Conservation (phyloP, 164 flowering plant genomes). For the Annona cherimola region DNA sequence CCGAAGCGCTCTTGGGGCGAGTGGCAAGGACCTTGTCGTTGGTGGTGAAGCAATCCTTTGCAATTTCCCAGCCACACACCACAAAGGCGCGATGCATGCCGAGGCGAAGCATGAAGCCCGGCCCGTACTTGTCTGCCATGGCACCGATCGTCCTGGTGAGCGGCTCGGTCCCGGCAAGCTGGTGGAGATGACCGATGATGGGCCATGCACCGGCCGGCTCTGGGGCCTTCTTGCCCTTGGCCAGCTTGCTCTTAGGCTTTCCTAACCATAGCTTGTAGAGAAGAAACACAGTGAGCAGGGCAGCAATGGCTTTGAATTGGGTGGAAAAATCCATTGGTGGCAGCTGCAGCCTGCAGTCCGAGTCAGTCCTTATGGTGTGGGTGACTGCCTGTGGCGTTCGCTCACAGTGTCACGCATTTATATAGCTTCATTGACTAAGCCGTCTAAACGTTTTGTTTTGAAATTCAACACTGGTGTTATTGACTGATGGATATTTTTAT, state of each 20-base stretch:
- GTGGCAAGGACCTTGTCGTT: slow-evolving; percentile 13
- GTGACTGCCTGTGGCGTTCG: no score
- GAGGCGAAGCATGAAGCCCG: slow-evolving; percentile 14
- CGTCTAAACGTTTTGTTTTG: no score
- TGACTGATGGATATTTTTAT: no score
- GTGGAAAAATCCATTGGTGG: neutral
- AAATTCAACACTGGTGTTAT: no score
- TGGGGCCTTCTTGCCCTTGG: neutral
- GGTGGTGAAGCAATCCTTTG: slow-evolving; percentile 25
- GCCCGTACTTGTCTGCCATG: slow-evolving; percentile 20
- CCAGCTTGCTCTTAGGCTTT: neutral
- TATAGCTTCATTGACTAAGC: no score
- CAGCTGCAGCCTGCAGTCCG: no score
- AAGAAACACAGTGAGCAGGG: neutral
- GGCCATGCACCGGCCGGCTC: slow-evolving; percentile 5
- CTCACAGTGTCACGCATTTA: no score
- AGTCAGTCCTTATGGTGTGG: no score
- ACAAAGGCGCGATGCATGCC: slow-evolving; percentile 15
- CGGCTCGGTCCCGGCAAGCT: neutral
- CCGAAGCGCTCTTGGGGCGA: slow-evolving; percentile 2
- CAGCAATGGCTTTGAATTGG: neutral
- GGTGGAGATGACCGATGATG: slow-evolving; percentile 11
- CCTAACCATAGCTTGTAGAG: neutral
- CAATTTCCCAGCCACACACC: slow-evolving; percentile 15
- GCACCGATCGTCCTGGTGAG: slow-evolving; percentile 1